phyloP scores from a whole-genome alignment of 805 yeast genomes.

The Starmerella geochares region DNA sequence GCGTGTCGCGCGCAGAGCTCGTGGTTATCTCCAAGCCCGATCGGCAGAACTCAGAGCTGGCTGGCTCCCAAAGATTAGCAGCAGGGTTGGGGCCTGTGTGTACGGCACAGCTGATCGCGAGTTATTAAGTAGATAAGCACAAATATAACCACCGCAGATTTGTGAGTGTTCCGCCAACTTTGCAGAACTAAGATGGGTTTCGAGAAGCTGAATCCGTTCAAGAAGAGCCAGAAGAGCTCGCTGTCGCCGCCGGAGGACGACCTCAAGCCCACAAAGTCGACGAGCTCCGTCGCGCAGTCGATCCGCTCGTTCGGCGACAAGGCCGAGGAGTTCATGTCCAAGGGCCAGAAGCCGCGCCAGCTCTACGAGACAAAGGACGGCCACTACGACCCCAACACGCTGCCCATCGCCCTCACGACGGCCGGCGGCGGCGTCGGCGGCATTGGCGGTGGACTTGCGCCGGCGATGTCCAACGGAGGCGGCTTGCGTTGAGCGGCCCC shows the following conservation, averaged over 20 bases:
- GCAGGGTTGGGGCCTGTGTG: constrained; percentile 1
- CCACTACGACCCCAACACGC: constrained; percentile 1
- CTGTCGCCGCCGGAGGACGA: constrained; percentile 6
- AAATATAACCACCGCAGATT: not conserved
- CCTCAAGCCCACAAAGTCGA: constrained; percentile 17
- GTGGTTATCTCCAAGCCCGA: not conserved
- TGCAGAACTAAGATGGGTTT: constrained; percentile 14
- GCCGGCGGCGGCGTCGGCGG: constrained; percentile 6
- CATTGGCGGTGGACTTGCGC: constrained; percentile 2
- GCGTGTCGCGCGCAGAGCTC: no score
- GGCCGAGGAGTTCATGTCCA: constrained; percentile 15
- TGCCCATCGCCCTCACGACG: not conserved
- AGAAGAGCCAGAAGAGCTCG: constrained; percentile 12
- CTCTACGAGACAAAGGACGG: constrained; percentile 6
- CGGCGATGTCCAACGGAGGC: not conserved
- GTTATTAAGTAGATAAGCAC: constrained; percentile 1
- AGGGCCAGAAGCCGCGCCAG: constrained; percentile 15
- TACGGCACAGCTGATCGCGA: constrained; percentile 4
- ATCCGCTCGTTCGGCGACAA: constrained; percentile 18
- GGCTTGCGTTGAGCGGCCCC: constrained; percentile 4
- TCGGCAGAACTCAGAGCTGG: not conserved
- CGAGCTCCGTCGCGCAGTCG: constrained; percentile 17
- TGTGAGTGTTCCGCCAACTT: not conserved
- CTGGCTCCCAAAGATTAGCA: not conserved
- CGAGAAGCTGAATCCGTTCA: constrained; percentile 23